A percentile compares a stretch with the other conserved stretches of the same genome.
Evolutionary conservation across 1,284 basidiomycete species (phyloP).

Genomic region (Microbotryum scabiosae): DNA sequence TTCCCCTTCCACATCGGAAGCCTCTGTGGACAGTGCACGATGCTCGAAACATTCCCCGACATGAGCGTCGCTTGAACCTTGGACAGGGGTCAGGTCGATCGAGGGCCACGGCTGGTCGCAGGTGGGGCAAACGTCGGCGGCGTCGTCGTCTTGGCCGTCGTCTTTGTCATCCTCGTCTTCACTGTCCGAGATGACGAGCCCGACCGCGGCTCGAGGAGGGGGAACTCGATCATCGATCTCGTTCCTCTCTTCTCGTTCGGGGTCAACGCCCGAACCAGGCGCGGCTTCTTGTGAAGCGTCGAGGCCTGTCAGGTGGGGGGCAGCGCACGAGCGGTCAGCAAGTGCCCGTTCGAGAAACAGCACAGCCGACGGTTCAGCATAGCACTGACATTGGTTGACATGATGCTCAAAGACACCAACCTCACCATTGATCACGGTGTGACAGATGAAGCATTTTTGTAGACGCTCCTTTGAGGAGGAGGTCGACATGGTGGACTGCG

Average conservation of each 20-base stretch:
- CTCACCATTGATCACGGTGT: slow-evolving; percentile 11
- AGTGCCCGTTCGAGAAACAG: neutral
- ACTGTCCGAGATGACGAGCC: neutral
- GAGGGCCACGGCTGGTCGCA: neutral
- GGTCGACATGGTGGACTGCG: too few relatives aligned
- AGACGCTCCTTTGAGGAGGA: too few relatives aligned
- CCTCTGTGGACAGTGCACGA: neutral
- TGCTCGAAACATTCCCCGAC: neutral
- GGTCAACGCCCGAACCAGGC: neutral
- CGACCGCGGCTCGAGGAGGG: neutral
- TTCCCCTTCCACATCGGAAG: neutral
- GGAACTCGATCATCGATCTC: neutral
- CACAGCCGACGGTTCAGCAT: neutral
- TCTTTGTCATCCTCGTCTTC: neutral
- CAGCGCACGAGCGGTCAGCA: neutral
- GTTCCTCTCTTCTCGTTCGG: neutral
- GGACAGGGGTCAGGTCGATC: neutral
- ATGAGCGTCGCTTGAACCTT: too few relatives aligned
- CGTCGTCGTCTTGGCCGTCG: neutral
- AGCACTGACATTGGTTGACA: slow-evolving; percentile 18
- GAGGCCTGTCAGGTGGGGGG: neutral
- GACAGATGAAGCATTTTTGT: slow-evolving; percentile 22
- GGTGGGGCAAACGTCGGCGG: neutral
- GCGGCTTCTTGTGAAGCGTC: neutral
- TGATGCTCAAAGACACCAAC: slow-evolving; percentile 8